Conservation (phyloP, 305 asterid genomes). For the Solanum hybrid region DNA sequence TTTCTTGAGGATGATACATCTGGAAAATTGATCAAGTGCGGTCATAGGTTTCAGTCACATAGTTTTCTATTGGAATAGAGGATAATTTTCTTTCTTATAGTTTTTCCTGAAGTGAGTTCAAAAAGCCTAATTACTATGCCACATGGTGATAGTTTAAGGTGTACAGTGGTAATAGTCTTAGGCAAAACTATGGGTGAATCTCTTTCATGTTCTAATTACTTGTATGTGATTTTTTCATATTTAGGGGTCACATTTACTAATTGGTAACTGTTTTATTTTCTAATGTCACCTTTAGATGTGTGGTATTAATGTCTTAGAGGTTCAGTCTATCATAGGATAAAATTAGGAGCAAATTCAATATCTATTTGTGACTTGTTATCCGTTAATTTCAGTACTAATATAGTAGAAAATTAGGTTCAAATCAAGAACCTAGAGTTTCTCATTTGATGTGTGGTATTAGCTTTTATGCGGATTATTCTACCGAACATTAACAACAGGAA, state of each 20-base stretch:
- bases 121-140: background rate
- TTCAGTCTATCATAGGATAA: background rate
- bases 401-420: background rate
- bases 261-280: background rate
- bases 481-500: accelerated
- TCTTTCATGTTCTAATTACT: too few species aligned
- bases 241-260: background rate
- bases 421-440: background rate
- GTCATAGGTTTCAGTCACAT: background rate
- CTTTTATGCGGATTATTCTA: background rate
- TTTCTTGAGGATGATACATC: background rate
- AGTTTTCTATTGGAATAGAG: background rate
- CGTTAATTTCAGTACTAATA: too few species aligned
- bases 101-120: background rate
- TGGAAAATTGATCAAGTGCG: background rate
- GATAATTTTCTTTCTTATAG: too few species aligned
- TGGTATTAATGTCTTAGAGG: background rate
- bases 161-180: background rate
- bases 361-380: background rate
- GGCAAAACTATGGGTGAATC: background rate
- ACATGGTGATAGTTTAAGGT: background rate
- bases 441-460: background rate
- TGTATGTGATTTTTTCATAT: background rate
- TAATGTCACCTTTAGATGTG: background rate
- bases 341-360: background rate